Conservation (phyloP, 768 basidiomycete genomes). For the Tephrocybe rancida region DNA sequence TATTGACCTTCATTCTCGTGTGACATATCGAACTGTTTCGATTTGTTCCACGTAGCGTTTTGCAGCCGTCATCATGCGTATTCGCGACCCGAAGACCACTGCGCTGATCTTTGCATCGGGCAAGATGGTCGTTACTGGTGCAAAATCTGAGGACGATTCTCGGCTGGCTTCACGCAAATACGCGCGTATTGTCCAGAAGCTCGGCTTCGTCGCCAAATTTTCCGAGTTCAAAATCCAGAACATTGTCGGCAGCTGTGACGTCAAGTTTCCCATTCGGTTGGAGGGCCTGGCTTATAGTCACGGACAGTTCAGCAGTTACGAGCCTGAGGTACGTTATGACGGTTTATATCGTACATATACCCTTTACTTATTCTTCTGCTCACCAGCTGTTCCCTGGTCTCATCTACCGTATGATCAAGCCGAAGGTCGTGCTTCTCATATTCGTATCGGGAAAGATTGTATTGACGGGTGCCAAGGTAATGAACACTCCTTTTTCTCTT, state of each 20-base stretch:
- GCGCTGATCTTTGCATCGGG: constrained; percentile 99
- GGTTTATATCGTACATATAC: background rate
- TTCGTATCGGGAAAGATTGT: constrained; percentile 99
- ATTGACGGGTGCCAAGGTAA: constrained; percentile 97
- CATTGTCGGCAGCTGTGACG: constrained; percentile 97
- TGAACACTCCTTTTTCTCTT: constrained; percentile 27
- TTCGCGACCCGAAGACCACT: constrained; percentile 99
- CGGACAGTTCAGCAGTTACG: constrained; percentile 97
- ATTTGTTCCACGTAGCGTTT: constrained; percentile 87
- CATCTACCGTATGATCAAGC: constrained; percentile 99
- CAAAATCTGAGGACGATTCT: constrained; percentile 98
- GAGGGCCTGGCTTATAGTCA: constrained; percentile 98
- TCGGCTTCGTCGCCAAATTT: constrained; percentile 99
- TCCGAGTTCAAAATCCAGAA: constrained; percentile 99
- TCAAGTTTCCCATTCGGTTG: constrained; percentile 97
- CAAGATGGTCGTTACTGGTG: constrained; percentile 99
- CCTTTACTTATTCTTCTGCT: constrained; percentile 10
- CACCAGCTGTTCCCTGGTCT: constrained; percentile 94
- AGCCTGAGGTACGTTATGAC: constrained; percentile 79
- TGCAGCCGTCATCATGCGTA: constrained; percentile 99
- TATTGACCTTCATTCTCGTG: constrained; percentile 47
- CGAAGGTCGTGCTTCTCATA: constrained; percentile 97
- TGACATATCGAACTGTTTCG: constrained; percentile 63
- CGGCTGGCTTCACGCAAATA: constrained; percentile 97
- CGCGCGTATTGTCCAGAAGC: constrained; percentile 98